Evolutionary conservation across 495 filamentous ascomycete species (phyloP), one percentile per base, ranked within the genome.

Genomic region (Aspergillus bertholletiae): DNA sequence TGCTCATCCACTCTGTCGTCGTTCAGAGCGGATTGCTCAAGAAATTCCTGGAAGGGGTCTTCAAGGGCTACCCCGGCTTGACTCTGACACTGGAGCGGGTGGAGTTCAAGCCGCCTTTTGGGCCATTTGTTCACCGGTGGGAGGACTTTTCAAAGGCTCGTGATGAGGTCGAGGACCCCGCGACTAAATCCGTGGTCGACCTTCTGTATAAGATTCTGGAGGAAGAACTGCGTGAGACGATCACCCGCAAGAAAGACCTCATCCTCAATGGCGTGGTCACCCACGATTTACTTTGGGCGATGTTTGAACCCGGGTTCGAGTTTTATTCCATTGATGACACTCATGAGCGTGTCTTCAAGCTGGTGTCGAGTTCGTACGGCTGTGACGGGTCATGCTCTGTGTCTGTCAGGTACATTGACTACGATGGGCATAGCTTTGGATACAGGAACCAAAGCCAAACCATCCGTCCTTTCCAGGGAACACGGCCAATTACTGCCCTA

Each of bases 81-180:
- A 85, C 85, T 0, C 76, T 81, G 30, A 79, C 73, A 15, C 66
- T 89, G 12, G 69, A 81, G 46, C 77, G 80, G 0, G 69, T 89
- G 5, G 79, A 82, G 44, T 87, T 89, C 60, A 65, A 65, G 17
- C 73, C 72, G 0, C 82, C 82, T 0, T 89, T 89, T 63, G 67
- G 80, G 63, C 80, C 82, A 0, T 80, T 89, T 34, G 80, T 89
- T 34, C 82, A 89, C 66, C 77, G 86, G 21, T 90, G 87, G 87
- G 60, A 72, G 4, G 69, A 77, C 28, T 74, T 90, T 40, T 53
- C 67, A 17, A 52, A 70, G 13, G 77, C 78, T 37, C 67, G 79
- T 22, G 61, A 78, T 8, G 68, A 76, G 7, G 76, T 81, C 44
- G 24, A 62, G 7, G 80, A 84, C 27, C 57, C 65, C 8, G 69